A percentile compares a stretch with the other conserved stretches of the same genome.
phyloP scores from a whole-genome alignment of 495 filamentous ascomycete species.

The Aspergillus ellipticus region DNA sequence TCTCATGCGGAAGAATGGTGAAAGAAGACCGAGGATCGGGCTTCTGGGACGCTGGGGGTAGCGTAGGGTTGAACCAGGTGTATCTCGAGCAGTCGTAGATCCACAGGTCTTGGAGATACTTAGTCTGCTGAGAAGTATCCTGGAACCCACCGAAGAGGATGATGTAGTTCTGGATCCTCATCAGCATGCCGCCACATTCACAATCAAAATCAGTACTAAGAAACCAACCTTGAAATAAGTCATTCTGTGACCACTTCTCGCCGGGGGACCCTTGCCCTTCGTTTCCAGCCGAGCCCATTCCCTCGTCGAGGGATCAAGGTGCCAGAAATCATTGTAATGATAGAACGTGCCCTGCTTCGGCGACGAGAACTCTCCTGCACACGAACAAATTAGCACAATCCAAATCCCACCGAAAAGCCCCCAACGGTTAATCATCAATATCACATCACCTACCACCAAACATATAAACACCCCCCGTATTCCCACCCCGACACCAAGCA shows the following conservation, averaged over 20 bases:
- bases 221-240: slow-evolving; percentile 72
- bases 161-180: slow-evolving; percentile 55
- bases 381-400: slow-evolving; percentile 19
- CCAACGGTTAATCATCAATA: too few relatives aligned
- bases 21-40: slow-evolving; percentile 90
- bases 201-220: slow-evolving; percentile 35
- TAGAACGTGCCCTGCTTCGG: slow-evolving; percentile 99
- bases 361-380: slow-evolving; percentile 55
- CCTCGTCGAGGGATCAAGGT: slow-evolving; percentile 70
- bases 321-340: slow-evolving; percentile 98
- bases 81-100: slow-evolving; percentile 68
- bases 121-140: slow-evolving; percentile 89
- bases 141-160: slow-evolving; percentile 84
- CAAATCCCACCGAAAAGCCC: too few relatives aligned
- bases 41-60: slow-evolving; percentile 72
- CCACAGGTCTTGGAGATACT: slow-evolving; percentile 74
- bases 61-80: slow-evolving; percentile 67
- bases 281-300: slow-evolving; percentile 89
- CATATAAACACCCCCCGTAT: slow-evolving; percentile 79
- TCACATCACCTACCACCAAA: slow-evolving; percentile 64
- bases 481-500: slow-evolving; percentile 85
- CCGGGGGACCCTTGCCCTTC: slow-evolving; percentile 85
- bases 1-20: slow-evolving; percentile 83
- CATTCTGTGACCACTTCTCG: slow-evolving; percentile 91
- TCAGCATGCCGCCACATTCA: slow-evolving; percentile 6